Conservation (phyloP, 345 rosid species). For the Acer yangbiense region DNA sequence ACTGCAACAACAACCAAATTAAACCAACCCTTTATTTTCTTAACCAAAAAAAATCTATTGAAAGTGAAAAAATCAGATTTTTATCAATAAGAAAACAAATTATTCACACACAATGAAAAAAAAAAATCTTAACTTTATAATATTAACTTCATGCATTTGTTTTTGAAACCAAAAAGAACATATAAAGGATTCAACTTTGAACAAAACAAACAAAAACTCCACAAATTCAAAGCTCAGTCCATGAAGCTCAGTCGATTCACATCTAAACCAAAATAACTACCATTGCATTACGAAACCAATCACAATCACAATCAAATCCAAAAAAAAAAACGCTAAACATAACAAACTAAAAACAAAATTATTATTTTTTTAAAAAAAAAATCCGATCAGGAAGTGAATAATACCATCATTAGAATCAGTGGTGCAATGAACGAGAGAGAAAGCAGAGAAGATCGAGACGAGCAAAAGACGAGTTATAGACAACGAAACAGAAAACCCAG, state of each 20-base stretch:
- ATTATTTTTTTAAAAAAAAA: not conserved
- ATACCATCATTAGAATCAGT: constrained; percentile 60
- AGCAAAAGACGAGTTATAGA: constrained; percentile 22
- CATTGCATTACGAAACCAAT: constrained; percentile 29
- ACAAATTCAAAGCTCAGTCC: constrained; percentile 6
- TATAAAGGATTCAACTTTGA: constrained; percentile 31
- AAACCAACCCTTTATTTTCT: constrained; percentile 16
- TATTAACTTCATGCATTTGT: constrained; percentile 26
- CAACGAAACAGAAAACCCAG: constrained; percentile 22
- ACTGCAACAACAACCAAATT: constrained; percentile 44
- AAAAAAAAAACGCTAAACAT: not conserved
- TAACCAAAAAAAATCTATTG: not conserved
- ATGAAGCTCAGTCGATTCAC: constrained; percentile 12
- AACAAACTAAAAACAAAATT: not conserved
- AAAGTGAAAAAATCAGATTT: not conserved
- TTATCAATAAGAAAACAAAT: constrained; percentile 7
- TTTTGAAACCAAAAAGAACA: constrained; percentile 29
- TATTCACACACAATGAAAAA: not conserved
- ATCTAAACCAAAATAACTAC: constrained; percentile 10
- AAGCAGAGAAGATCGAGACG: constrained; percentile 26
- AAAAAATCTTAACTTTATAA: not conserved
- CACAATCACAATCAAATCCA: not conserved
- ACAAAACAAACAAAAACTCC: not conserved
- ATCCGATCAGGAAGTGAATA: constrained; percentile 5
- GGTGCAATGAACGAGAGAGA: constrained; percentile 37